These are phyloP conservation scores for Microcos paniculata DNA, from an alignment of 345 rosid genomes.

Conservation along the genomic window DNA sequence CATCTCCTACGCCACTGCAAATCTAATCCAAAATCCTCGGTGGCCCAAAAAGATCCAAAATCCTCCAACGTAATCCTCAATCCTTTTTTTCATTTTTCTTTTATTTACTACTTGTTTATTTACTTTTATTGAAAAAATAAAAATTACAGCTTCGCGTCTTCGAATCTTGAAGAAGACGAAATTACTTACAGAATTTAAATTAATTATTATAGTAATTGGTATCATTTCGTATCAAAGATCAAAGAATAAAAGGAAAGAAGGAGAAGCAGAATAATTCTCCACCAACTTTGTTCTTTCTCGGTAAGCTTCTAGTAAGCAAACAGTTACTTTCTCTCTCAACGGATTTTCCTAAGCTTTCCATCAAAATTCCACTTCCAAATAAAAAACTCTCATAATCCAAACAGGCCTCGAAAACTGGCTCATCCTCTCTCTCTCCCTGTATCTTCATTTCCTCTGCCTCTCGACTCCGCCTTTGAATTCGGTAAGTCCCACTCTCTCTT, in stretches of 20 bases:
- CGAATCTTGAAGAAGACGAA: too few relatives aligned
- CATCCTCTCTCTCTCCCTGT: neutral
- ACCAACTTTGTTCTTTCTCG: conserved; percentile 27
- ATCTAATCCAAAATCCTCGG: too few relatives aligned
- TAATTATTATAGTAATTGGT: too few relatives aligned
- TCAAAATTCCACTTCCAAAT: neutral
- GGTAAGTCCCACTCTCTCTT: conserved; percentile 12
- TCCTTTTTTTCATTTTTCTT: too few relatives aligned
- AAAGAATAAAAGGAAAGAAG: neutral
- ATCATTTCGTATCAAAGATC: too few relatives aligned
- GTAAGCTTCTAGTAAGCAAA: conserved; percentile 7
- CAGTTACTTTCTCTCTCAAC: conserved; percentile 30
- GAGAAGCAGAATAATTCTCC: neutral
- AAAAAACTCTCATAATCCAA: neutral
- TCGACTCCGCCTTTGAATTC: neutral
- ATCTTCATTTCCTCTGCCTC: neutral
- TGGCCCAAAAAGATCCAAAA: too few relatives aligned
- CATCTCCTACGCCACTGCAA: neutral
- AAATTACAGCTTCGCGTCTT: too few relatives aligned
- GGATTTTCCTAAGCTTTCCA: conserved; percentile 44
- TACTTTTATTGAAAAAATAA: too few relatives aligned
- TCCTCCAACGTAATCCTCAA: neutral
- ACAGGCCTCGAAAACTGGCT: neutral
- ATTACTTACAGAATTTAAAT: too few relatives aligned
- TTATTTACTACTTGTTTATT: too few relatives aligned